Evolutionary conservation across 768 basidiomycete genomes (phyloP), one percentile per base, ranked within the genome.

Genomic region (Pisolithus albus): DNA sequence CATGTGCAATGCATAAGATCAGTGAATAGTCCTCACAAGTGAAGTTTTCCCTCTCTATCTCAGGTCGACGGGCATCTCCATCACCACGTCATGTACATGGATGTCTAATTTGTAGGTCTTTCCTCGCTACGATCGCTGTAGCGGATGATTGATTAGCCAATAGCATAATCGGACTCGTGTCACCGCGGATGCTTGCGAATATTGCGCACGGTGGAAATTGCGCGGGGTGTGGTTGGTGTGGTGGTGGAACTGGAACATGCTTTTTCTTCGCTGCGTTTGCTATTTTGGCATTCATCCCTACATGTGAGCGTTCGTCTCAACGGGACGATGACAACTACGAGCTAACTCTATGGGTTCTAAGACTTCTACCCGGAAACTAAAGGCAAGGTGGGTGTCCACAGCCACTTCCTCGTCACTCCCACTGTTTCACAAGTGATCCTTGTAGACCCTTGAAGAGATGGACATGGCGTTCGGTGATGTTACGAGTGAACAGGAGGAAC

Each of bases 1-100:
- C n/a, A n/a, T 41, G 36, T 47, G 5, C 19, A 26, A 60, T 53
- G 43, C 49, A 7, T 1, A 48, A 16, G 51, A 59, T 8, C 58
- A 54, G 24, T 52, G 56, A 56, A 67, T 56, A 65, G 68, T 74
- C 10, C 62, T 74, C 43, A 71, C 73, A 11, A 67, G 66, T 26
- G 72, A 74, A 54, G 61, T 74, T 32, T 74, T 74, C 42, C 72
- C 72, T n/a, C 52, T 74, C 36, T 70, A 72, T 41, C 64, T 72
- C 13, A 59, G 72, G 26, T 68, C 71, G 7, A 74, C 70, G 13
- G 72, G 73, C 23, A 68, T 73, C 23, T 72, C 73, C 0, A 66
- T 74, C 23, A 74, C 65, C 7, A 70, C 73, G 4, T 75, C 73
- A 13, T 57, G 65, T 0, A 72, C 71, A 21, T 74, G 72, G 72